These are phyloP conservation scores for Acrocalymma vagum DNA, from an alignment of 2,329 filamentous ascomycete genomes.

Conservation along the genomic window DNA sequence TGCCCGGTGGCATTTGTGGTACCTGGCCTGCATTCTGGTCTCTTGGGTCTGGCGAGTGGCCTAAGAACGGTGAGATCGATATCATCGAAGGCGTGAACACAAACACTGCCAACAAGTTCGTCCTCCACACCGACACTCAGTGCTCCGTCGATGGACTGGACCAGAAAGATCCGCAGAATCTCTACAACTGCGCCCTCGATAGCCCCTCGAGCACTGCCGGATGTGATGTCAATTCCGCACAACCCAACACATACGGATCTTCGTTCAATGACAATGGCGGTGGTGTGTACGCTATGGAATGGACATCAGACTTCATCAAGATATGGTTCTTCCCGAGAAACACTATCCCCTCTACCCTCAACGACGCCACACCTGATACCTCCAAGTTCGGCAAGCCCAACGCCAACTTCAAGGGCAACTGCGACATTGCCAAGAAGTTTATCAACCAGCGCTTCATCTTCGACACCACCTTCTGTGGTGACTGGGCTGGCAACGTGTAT, in stretches of 20 bases:
- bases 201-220: constrained; percentile 23
- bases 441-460: constrained; percentile 77
- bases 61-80: constrained; percentile 40
- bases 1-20: constrained; percentile 39
- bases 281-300: constrained; percentile 59
- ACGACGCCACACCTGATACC: constrained; percentile 67
- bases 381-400: constrained; percentile 70
- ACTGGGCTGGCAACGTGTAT: constrained; percentile 82
- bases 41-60: constrained; percentile 37
- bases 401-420: constrained; percentile 74
- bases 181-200: constrained; percentile 27
- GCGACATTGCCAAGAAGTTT: constrained; percentile 76
- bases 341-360: constrained; percentile 69
- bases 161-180: constrained; percentile 17
- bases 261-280: constrained; percentile 59
- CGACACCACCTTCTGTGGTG: constrained; percentile 86
- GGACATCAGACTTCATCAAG: constrained; percentile 74
- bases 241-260: constrained; percentile 54
- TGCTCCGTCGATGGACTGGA: constrained; percentile 28
- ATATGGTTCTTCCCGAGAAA: constrained; percentile 82
- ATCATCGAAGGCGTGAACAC: constrained; percentile 45
- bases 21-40: constrained; percentile 46
- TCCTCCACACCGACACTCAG: constrained; percentile 36
- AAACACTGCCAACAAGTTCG: constrained; percentile 31
- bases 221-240: constrained; percentile 54